Evolutionary conservation across 2,329 filamentous ascomycete species (phyloP), one percentile per base, ranked within the genome.

Genomic region (Arthrinium phaeospermum): DNA sequence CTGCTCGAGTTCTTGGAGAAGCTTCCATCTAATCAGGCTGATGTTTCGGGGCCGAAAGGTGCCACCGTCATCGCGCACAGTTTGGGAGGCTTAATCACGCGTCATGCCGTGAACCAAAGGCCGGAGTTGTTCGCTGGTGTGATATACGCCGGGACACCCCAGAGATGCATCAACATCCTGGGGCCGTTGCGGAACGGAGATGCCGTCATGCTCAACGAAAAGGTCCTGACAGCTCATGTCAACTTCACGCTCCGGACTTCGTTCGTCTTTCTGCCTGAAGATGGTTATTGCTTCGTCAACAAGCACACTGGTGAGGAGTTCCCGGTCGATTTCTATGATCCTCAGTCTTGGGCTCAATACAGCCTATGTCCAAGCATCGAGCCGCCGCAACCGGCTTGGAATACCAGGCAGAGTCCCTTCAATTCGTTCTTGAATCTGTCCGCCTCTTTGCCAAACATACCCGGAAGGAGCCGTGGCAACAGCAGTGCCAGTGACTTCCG

Each of bases 111-210:
- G 73, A 98, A 98, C 80, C 88, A 93, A 76, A 88, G 91, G 22
- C 96, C 96, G 0, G 93, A 97, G 5, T 88, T 98, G 2, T 97
- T 98, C 77, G 89, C 92, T 0, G 95, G 95, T 0, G 93, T 98
- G 0, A 81, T 98, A 1, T 98, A 94, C 79, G 95, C 94, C 1
- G 96, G 95, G 12, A 91, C 92, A 1, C 95, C 95, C 0, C 92
- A 96, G 76, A 90, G 93, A 71, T 98, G 95, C 79, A 91, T 98
- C 80, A 98, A 98, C 80, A 96, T 98, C 70, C 87, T 98, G 4
- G 96, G 96, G 0, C 95, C 95, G 0, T 82, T 98, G 16, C 91
- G 95, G 47, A 96, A 97, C 77, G 95, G 95, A n/a, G 95, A 98
- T 79, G 93, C 95, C 24, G 95, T 98, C 0, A 87, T 98, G 0